Conservation (phyloP, 495 filamentous ascomycete species). For the Podospora comata region DNA sequence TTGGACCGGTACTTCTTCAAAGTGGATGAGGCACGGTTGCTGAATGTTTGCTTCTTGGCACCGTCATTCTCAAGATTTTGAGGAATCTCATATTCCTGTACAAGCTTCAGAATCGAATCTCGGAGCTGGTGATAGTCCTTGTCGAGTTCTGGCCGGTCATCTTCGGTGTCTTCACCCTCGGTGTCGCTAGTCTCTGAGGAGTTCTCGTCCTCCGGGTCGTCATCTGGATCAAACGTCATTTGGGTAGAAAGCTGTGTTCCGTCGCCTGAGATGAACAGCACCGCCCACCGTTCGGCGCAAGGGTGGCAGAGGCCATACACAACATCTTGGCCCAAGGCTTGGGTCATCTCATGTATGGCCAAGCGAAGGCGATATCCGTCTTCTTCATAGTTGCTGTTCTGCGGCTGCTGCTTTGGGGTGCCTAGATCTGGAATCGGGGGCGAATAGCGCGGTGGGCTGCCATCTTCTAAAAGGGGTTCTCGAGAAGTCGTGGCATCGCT, state of each 20-base stretch:
- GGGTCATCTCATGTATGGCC: conserved; percentile 63
- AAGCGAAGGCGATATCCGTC: conserved; percentile 54
- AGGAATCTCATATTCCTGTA: conserved; percentile 75
- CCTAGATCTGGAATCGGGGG: conserved; percentile 37
- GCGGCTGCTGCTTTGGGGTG: conserved; percentile 30
- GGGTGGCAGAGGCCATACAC: conserved; percentile 63
- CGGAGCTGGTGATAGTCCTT: conserved; percentile 82
- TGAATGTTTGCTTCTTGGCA: conserved; percentile 55
- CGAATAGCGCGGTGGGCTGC: conserved; percentile 43
- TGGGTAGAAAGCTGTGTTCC: conserved; percentile 65
- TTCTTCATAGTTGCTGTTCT: conserved; percentile 49
- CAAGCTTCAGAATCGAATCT: conserved; percentile 74
- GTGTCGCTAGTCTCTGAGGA: conserved; percentile 58
- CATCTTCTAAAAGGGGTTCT: conserved; percentile 59
- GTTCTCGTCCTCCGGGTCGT: conserved; percentile 61
- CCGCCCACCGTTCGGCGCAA: conserved; percentile 68
- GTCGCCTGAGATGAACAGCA: conserved; percentile 72
- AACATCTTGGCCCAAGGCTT: conserved; percentile 57
- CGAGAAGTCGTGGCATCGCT: conserved; percentile 65
- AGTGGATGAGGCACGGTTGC: conserved; percentile 54
- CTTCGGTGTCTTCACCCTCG: conserved; percentile 60
- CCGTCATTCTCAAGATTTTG: conserved; percentile 54
- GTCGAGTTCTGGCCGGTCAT: conserved; percentile 65
- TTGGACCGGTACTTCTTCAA: conserved; percentile 50
- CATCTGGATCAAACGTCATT: conserved; percentile 68